phyloP scores from a whole-genome alignment of 768 basidiomycete genomes.

The Dioszegia crocea region DNA sequence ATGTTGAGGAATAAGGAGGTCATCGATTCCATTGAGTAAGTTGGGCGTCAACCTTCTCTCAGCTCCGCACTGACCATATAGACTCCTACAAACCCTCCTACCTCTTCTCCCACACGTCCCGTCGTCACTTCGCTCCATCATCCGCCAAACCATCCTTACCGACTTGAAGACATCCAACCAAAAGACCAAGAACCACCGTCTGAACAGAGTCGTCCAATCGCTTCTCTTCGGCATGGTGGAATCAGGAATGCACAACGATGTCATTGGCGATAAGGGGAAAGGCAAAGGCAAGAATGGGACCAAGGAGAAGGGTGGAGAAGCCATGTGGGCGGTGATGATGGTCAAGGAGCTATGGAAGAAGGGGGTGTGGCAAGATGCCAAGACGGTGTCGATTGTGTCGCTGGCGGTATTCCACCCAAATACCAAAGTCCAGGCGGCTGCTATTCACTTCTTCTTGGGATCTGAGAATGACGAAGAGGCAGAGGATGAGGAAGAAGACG shows the following conservation, averaged over 20 bases:
- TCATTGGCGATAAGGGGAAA: slow-evolving; percentile 72
- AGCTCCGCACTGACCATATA: slow-evolving; percentile 46
- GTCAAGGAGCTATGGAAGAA: slow-evolving; percentile 94
- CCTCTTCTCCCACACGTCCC: slow-evolving; percentile 92
- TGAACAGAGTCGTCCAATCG: slow-evolving; percentile 91
- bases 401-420: slow-evolving; percentile 90
- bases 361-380: slow-evolving; percentile 84
- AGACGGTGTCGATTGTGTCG: slow-evolving; percentile 85
- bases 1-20: slow-evolving; percentile 90
- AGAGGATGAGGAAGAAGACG: slow-evolving; percentile 65
- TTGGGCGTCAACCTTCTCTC: not conserved
- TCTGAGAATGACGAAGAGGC: slow-evolving; percentile 66
- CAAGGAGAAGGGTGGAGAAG: slow-evolving; percentile 65
- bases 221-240: slow-evolving; percentile 96
- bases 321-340: slow-evolving; percentile 94
- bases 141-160: slow-evolving; percentile 89
- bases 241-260: slow-evolving; percentile 76
- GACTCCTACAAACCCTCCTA: slow-evolving; percentile 84
- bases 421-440: slow-evolving; percentile 88
- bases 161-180: slow-evolving; percentile 89
- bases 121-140: slow-evolving; percentile 75
- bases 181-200: slow-evolving; percentile 84
- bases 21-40: slow-evolving; percentile 86
- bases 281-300: slow-evolving; percentile 39
- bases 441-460: slow-evolving; percentile 94